Base-by-base conservation (phyloP, 176 grass and related monocot species). In the Thalia dealbata region DNA sequence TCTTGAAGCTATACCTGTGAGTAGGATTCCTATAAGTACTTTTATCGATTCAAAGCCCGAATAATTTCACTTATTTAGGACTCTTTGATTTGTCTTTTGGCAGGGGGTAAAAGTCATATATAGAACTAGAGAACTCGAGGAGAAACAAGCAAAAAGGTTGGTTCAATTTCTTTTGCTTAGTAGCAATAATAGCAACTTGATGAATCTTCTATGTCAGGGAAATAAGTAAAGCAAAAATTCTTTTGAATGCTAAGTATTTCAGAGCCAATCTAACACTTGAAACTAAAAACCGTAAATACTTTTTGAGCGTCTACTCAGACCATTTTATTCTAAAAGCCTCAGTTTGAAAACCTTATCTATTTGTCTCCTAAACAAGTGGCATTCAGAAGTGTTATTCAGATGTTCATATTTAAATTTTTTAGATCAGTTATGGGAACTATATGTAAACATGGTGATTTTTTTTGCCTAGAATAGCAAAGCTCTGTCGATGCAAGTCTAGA, bases 31-130 rank as follows among this genome's bases (percentile, higher is more conserved):
- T 9, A n/a, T 42, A 28, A 43, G 21, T 19, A 67, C 41, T 43
- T 16, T 67, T 21, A 67, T 67, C 9, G 32, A 67, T 67, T 43
- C 64, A 2, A 25, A 42, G 0, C 51, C 68, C 70, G 14, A 28
- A 30, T 61, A 5, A 46, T 14, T 60, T 25, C 23, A 75, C 2
- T 65, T 73, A 52, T 59, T 21, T 18, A 15, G 68, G 56, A 51
- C 45, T 58, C 43, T 63, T 71, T 42, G 76, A 5, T 25, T 59
- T 79, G 48, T 10, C 21, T 65, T 45, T 41, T 71, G 75, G 70
- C 73, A 96, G 93, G 93, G 93, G 15, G 93, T 96, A 21, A 92
- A 88, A 79, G 87, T 96, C 46, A 84, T 96, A 80, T 92, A 92
- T 78, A 87, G 92, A 77, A 96, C 84, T 59, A 87, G 46, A 67